Evolutionary conservation across 805 yeast genomes (phyloP).

Genomic region (Ogataea henricii): DNA sequence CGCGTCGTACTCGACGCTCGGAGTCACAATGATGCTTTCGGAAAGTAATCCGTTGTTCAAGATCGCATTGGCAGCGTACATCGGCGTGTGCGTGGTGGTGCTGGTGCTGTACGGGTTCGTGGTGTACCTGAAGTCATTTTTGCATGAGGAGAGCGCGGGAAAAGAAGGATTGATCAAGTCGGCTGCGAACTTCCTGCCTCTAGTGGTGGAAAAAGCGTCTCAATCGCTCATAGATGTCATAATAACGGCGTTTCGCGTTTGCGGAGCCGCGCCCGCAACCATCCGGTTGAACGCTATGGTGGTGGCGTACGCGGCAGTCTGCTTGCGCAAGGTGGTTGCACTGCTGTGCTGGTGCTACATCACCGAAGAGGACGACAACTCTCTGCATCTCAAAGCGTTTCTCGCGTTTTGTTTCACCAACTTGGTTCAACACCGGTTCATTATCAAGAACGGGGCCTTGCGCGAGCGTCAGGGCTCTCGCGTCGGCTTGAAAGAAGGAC

Average conservation of each 20-base stretch:
- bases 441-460: constrained; percentile 21
- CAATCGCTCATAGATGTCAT: constrained; percentile 14
- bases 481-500: constrained; percentile 20
- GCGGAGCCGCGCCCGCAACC: not conserved
- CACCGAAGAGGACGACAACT: constrained; percentile 30
- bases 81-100: constrained; percentile 26
- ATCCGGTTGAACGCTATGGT: constrained; percentile 15
- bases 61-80: constrained; percentile 32
- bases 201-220: constrained; percentile 26
- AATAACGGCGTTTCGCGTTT: constrained; percentile 1
- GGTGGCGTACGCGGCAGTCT: constrained; percentile 29
- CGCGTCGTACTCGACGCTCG: constrained; percentile 14
- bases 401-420: constrained; percentile 26
- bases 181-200: constrained; percentile 27
- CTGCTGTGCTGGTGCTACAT: constrained; percentile 33
- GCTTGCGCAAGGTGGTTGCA: constrained; percentile 30
- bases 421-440: constrained; percentile 30
- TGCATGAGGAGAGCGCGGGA: not conserved
- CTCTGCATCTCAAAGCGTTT: constrained; percentile 31
- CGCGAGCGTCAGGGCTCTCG: constrained; percentile 4
- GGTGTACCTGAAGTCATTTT: constrained; percentile 26
- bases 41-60: constrained; percentile 29
- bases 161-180: constrained; percentile 22
- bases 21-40: constrained; percentile 20
- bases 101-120: constrained; percentile 24